Base-by-base conservation (phyloP, 768 basidiomycete genomes). In the Hygrophorus pudorinus region DNA sequence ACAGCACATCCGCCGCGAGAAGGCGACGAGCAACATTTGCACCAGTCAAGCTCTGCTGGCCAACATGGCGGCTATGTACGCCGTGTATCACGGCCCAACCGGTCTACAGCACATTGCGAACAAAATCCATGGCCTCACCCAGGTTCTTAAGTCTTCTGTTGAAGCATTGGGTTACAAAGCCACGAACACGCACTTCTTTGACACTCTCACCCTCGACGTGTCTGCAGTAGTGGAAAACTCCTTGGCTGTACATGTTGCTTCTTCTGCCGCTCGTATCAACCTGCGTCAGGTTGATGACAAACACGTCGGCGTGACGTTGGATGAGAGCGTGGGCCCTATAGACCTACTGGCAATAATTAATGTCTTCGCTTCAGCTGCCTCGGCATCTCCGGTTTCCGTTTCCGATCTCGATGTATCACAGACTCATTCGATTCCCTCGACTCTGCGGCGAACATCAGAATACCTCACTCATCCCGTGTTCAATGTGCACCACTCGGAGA, bases 21-120 rank as follows among this genome's bases (percentile, higher is more conserved):
- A 92, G 67, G 94, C 96, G 0, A 99, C 96, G 3, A 92, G 88
- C 57, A 98, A 98, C 58, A 96, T 99, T 47, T 99, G 96, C 60
- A 99, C 96, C 5, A 89, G 87, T 52, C 93, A 99, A 65, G 96
- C 91, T 0, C 78, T 99, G 13, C 84, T 99, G 20, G 96, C 96
- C 14, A 99, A 99, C 65, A 97, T 97, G 90, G 90, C 96, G 14
- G 92, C 93, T 29, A 97, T 99, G 94, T 92, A 91, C 58, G 92
- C 92, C 5, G 79, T 97, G 16, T 98, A 96, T 61, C 96, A 99
- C 57, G 96, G 96, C 9, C 86, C 96, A 0, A 72, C 69, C 35
- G 92, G 93, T 46, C 72, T 99, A 21, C 68, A 71, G 46, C 78
- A 78, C 37, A 97, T 98, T 50, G 92, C 91, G 14, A 69, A 75